Evolutionary conservation across 1,284 basidiomycete species (phyloP).

Genomic region (Entoloma clypeatum): DNA sequence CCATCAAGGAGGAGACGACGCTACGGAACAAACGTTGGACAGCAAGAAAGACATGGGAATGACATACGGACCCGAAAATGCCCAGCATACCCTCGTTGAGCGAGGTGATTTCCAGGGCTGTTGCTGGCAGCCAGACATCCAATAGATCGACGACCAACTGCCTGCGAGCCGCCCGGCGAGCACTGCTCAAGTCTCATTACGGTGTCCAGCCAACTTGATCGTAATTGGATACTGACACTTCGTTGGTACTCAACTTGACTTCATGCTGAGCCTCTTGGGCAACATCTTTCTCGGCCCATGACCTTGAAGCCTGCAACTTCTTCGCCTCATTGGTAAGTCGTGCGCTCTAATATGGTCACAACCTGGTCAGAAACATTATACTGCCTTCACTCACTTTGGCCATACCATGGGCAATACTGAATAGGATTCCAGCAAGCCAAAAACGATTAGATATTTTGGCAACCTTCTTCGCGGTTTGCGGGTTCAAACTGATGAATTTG

Average conservation of each 20-base stretch:
- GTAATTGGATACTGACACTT: slow-evolving; percentile 42
- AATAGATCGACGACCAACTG: slow-evolving; percentile 81
- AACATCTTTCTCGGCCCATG: slow-evolving; percentile 58
- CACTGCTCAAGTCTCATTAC: slow-evolving; percentile 39
- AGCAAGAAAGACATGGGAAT: neutral
- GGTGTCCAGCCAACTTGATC: slow-evolving; percentile 5
- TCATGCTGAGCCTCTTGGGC: slow-evolving; percentile 67
- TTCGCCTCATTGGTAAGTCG: slow-evolving; percentile 60
- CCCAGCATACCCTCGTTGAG: slow-evolving; percentile 88
- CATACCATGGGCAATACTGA: slow-evolving; percentile 67
- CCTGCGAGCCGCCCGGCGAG: slow-evolving; percentile 60
- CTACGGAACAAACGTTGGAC: slow-evolving; percentile 29
- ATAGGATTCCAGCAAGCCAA: slow-evolving; percentile 87
- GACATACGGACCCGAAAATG: slow-evolving; percentile 64
- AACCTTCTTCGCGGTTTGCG: slow-evolving; percentile 64
- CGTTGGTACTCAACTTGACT: slow-evolving; percentile 53
- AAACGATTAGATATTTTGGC: slow-evolving; percentile 78
- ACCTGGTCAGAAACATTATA: neutral
- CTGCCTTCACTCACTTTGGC: slow-evolving; percentile 50
- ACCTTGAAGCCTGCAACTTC: slow-evolving; percentile 40
- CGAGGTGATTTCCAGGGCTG: slow-evolving; percentile 73
- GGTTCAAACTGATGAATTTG: slow-evolving; percentile 64
- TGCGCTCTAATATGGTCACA: slow-evolving; percentile 39
- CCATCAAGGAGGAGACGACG: slow-evolving; percentile 58
- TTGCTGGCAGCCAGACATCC: slow-evolving; percentile 89